Evolutionary conservation across 2,329 filamentous ascomycete species (phyloP), one percentile per base, ranked within the genome.

Genomic region (Periconia macrospinosa): DNA sequence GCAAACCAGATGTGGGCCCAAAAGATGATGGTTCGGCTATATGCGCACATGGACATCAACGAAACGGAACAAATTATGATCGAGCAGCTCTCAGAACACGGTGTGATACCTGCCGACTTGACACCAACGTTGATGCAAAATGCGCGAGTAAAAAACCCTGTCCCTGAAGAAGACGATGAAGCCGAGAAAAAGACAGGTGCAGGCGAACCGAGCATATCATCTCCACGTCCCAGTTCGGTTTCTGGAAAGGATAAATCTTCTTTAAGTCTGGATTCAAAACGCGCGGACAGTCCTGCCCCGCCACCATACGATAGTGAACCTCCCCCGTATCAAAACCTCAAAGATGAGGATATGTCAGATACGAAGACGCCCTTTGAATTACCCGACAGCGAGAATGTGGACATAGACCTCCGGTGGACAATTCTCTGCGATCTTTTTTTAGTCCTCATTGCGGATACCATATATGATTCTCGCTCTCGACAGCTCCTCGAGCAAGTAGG

Each of bases 381-480:
- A 58, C 89, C 91, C 1, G 86, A 84, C 2, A 91, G 89, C 1
- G 85, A 88, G 52, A 94, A 90, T 62, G 89, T 99, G 54, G 93
- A 97, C 68, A 96, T 99, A 54, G 94, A 99, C 72, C 82, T 99
- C 50, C 86, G 94, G 17, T 99, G 94, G 94, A 99, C 94, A 0
- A 89, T 97, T 0, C 83, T 99, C 2, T 99, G 94, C 70, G 94
- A 99, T 74, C 78, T 99, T 5, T 99, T 99, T 71, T 82, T 99
- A 3, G 86, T 97, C 5, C 82, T 99, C n/a, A 92, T 99, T 63
- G 90, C 93, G n/a, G 93, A 97, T 74, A 94, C 92, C 1, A 82
- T 89, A 13, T 99, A 99, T 71, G 94, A 99, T 71, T 80, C 93
- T 14, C 87, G 94, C 27, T 97, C 94, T 6, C 85, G 94, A 58